Base-by-base conservation (phyloP, 2,329 filamentous ascomycete species). In the Phyllosticta citribraziliensis region DNA sequence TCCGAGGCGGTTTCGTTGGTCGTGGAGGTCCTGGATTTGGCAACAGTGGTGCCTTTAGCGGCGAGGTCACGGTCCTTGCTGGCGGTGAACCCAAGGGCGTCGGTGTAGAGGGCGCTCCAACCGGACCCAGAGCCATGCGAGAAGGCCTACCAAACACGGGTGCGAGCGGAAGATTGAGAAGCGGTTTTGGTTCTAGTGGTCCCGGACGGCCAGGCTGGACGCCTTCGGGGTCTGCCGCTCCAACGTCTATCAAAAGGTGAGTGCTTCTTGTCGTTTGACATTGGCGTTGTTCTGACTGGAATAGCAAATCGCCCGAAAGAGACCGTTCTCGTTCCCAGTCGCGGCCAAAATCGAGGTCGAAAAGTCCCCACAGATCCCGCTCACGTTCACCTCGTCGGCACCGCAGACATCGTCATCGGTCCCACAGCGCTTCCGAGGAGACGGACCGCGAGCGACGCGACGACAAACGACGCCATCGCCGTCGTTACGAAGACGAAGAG, bases 111-210 rank as follows among this genome's bases (percentile, higher is more conserved):
- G 83, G 83, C 76, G 94, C 94, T 27, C 94, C 94, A 27, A 96
- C 88, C 60, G 94, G 92, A 10, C 94, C 94, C 55, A 92, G 94
- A 75, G 94, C 94, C 19, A 96, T 97, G 90, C 84, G 93, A 65
- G 88, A 94, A 74, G 91, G 91, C 30, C 79, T 91, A 11, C 88
- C 89, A 57, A 95, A 95, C 73, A 92, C 87, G 62, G 89, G 88
- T 66, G 82, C 89, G 58, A 82, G 86, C 65, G 83, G 88, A 67
- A 74, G 80, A 72, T 86, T 72, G 53, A 61, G 61, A 50, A 33
- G 53, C 19, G 56, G 52, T 3, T 63, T 61, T 12, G 22, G n/a
- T 10, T 6, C 40, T 51, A 56, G 51, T 5, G 55, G 54, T 9
- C 11, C 19, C 10, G 56, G 60, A 14, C 30, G 54, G 4, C 53